These are phyloP conservation scores for Starmera caribaea DNA, from an alignment of 805 yeast genomes.

Conservation along the genomic window DNA sequence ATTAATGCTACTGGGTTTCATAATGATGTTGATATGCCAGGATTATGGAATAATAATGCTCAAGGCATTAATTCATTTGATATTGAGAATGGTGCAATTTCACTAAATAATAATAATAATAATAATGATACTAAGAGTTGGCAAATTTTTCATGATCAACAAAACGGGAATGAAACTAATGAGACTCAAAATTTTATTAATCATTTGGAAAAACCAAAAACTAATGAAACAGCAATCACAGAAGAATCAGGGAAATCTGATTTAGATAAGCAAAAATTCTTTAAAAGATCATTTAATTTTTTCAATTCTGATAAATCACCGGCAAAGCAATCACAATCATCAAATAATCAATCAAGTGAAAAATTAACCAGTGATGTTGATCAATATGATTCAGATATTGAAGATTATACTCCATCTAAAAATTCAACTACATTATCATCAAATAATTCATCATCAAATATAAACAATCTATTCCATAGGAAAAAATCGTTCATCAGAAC, in stretches of 20 bases:
- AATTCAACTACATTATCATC: too few species aligned
- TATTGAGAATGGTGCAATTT: too few species aligned
- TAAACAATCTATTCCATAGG: conserved; percentile 10
- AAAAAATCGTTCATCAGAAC: neutral
- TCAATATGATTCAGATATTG: conserved; percentile 6
- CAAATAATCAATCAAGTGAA: conserved; percentile 1
- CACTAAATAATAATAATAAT: too few species aligned
- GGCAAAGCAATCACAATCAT: conserved; percentile 4
- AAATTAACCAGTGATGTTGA: conserved; percentile 2
- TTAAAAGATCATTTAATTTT: conserved; percentile 18
- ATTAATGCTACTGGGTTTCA: neutral
- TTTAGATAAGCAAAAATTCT: neutral
- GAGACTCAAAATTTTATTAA: neutral
- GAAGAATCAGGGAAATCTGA: too few species aligned
- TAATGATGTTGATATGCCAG: too few species aligned
- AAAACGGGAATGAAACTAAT: too few species aligned
- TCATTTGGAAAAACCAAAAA: neutral
- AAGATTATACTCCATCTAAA: conserved; percentile 7
- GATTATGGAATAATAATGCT: too few species aligned
- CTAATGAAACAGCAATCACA: neutral
- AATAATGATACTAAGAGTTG: conserved; percentile 10
- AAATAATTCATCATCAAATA: conserved; percentile 3
- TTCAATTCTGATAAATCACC: conserved; percentile 17
- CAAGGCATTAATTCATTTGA: too few species aligned
- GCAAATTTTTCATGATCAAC: conserved; percentile 11